These are phyloP conservation scores for carrot (Daucus carota) DNA, from an alignment of 129 eudicot species.

Conservation along the genomic window DNA sequence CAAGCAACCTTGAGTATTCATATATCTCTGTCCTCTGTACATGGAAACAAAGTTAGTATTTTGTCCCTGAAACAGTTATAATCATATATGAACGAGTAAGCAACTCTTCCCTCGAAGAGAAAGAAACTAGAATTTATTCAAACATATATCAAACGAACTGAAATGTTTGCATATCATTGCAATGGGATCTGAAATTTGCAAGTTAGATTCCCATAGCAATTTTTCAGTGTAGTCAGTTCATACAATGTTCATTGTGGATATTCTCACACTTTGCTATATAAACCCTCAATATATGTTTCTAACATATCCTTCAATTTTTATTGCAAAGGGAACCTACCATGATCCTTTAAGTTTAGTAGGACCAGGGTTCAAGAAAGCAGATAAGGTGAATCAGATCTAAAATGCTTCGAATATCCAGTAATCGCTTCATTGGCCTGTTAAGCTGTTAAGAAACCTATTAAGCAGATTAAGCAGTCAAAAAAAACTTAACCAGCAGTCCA, in stretches of 20 bases:
- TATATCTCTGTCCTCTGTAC: background rate
- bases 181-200: background rate
- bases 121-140: background rate
- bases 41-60: background rate
- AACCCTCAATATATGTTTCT: no score
- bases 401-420: background rate
- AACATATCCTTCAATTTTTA: background rate
- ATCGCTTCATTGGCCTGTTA: background rate
- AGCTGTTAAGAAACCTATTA: background rate
- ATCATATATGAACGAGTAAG: background rate
- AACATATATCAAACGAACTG: background rate
- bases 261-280: no score
- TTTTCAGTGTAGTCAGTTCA: background rate
- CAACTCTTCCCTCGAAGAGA: background rate
- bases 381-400: background rate
- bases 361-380: background rate
- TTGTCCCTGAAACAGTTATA: background rate
- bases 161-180: background rate
- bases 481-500: background rate
- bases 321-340: background rate
- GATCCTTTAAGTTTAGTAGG: background rate
- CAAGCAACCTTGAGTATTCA: conserved; percentile 1
- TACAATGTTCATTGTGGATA: background rate
- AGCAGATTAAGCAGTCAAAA: background rate
- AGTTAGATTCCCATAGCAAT: background rate